These are phyloP conservation scores for Dalechampia spathulata DNA, from an alignment of 441 rosid species.

Conservation along the genomic window DNA sequence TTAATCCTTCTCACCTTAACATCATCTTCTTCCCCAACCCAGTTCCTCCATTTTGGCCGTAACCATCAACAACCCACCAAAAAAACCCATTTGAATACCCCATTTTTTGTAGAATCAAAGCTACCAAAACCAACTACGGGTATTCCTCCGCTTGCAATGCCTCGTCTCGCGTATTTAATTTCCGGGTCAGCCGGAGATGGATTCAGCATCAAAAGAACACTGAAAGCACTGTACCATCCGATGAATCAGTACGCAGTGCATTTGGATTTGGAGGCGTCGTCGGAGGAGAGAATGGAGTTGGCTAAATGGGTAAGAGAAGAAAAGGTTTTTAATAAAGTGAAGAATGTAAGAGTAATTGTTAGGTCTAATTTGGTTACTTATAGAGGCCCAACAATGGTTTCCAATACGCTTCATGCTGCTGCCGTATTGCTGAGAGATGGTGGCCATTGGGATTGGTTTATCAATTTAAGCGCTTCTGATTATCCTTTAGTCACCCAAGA, in stretches of 20 bases:
- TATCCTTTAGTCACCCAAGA: constrained; percentile 36
- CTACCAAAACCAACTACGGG: not conserved
- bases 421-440: constrained; percentile 24
- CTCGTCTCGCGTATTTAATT: constrained; percentile 22
- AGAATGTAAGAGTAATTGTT: constrained; percentile 22
- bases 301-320: constrained; percentile 12
- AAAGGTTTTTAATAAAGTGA: constrained; percentile 16
- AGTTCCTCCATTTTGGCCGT: constrained; percentile 9
- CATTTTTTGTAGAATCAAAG: constrained; percentile 17
- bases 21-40: constrained; percentile 22
- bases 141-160: not conserved
- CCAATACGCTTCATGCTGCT: constrained; percentile 27
- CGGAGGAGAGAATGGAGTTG: constrained; percentile 21
- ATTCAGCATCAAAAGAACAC: constrained; percentile 9
- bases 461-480: constrained; percentile 33
- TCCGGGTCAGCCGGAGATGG: constrained; percentile 25
- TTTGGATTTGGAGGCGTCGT: constrained; percentile 21
- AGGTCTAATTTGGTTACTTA: constrained; percentile 34
- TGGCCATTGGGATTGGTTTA: constrained; percentile 31
- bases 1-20: constrained; percentile 25
- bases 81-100: constrained; percentile 21
- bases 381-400: constrained; percentile 32
- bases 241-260: constrained; percentile 21
- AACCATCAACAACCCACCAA: constrained; percentile 7
- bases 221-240: constrained; percentile 24